A percentile compares a stretch with the other conserved stretches of the same genome.
phyloP scores from a whole-genome alignment of 257 asterid species.

The Ilex asprella region DNA sequence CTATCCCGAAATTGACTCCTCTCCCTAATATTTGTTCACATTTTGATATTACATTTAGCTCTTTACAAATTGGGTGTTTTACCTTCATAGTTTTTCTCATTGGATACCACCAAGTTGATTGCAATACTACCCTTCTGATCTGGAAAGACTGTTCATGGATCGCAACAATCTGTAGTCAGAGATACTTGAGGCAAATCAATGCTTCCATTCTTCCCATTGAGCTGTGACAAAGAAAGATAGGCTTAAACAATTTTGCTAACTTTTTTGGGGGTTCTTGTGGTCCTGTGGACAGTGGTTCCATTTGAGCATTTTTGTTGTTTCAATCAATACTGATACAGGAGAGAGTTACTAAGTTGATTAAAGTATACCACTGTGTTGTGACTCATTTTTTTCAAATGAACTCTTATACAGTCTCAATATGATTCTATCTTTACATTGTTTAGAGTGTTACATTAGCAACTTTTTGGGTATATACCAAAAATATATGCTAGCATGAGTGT shows the following conservation, averaged over 20 bases:
- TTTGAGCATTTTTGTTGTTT: too few relatives aligned
- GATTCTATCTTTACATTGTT: too few relatives aligned
- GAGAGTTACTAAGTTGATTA: too few relatives aligned
- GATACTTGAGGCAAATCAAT: constrained; percentile 3
- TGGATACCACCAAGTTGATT: not conserved
- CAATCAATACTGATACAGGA: too few relatives aligned
- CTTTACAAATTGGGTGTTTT: not conserved
- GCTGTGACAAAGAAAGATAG: constrained; percentile 2
- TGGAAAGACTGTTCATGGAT: constrained; percentile 11
- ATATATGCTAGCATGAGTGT: too few relatives aligned
- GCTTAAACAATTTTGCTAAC: constrained; percentile 8
- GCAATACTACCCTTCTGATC: constrained; percentile 10
- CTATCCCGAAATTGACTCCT: constrained; percentile 19
- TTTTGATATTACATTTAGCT: not conserved
- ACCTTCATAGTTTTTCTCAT: not conserved
- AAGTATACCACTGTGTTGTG: too few relatives aligned
- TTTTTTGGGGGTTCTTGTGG: constrained; percentile 4
- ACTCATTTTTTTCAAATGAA: too few relatives aligned
- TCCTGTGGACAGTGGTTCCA: too few relatives aligned
- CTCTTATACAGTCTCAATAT: too few relatives aligned
- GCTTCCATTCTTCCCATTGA: constrained; percentile 12
- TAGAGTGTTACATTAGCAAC: too few relatives aligned
- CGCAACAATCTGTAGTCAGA: constrained; percentile 11
- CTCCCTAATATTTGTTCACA: not conserved
- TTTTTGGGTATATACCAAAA: too few relatives aligned